Percentiles rank a stretch among this genome's conserved stretches.
Conservation (phyloP, 2,329 filamentous ascomycete species). For the Calonectria crousiana region DNA sequence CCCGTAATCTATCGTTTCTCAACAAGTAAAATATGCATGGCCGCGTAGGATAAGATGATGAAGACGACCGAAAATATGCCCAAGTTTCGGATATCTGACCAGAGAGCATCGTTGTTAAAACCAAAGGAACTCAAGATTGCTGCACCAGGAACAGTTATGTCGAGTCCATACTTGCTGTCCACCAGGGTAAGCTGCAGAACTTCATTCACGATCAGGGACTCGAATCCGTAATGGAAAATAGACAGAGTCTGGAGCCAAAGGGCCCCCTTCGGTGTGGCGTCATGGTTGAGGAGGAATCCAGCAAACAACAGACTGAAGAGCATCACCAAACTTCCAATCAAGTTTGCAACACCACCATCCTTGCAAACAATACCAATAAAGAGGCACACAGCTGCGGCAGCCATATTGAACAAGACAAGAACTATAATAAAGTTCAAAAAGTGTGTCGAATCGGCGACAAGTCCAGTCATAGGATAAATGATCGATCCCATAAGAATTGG, state of each 20-base stretch:
- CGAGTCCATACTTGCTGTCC: constrained; percentile 94
- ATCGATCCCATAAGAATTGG: constrained; percentile 96
- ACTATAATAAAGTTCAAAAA: constrained; percentile 95
- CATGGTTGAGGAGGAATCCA: constrained; percentile 92
- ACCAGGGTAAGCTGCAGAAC: constrained; percentile 89
- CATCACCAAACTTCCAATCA: constrained; percentile 97
- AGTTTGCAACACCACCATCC: constrained; percentile 89
- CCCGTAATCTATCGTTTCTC: constrained; percentile 72
- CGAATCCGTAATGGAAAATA: constrained; percentile 98
- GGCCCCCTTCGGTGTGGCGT: constrained; percentile 87
- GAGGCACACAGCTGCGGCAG: constrained; percentile 91
- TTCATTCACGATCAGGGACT: constrained; percentile 97
- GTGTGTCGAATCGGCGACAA: constrained; percentile 83
- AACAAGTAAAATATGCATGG: constrained; percentile 93
- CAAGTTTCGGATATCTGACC: constrained; percentile 85
- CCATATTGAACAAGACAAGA: constrained; percentile 94
- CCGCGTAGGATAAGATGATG: constrained; percentile 86
- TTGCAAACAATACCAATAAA: constrained; percentile 97
- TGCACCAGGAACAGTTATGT: constrained; percentile 95
- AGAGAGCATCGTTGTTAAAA: constrained; percentile 88
- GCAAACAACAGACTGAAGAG: constrained; percentile 96
- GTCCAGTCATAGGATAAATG: constrained; percentile 96
- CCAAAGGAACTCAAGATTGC: constrained; percentile 96
- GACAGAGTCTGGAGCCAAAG: constrained; percentile 93
- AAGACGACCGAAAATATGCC: constrained; percentile 86